Conservation (phyloP, 179 eudicot genomes). For the Beta macrorhiza region DNA sequence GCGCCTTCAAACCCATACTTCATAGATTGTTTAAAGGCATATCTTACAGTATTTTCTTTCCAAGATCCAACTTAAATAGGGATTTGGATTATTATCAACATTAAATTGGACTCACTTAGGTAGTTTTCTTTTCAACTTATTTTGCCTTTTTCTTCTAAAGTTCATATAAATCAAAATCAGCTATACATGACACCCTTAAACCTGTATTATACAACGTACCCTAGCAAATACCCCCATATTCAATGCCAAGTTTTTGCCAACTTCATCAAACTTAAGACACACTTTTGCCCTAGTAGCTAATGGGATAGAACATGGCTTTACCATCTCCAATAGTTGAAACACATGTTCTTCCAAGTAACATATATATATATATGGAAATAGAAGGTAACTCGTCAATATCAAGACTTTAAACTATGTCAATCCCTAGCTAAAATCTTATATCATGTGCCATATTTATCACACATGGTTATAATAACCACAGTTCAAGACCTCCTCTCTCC, state of each 20-base stretch:
- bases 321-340: neutral
- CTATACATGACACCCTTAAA: no score
- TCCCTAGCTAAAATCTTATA: neutral
- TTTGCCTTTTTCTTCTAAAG: no score
- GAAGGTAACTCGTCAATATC: no score
- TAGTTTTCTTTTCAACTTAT: no score
- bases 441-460: neutral
- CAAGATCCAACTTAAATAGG: no score
- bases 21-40: neutral
- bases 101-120: neutral
- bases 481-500: neutral
- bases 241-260: neutral
- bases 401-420: neutral
- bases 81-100: neutral
- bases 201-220: neutral
- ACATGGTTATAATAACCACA: no score
- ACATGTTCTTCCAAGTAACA: neutral
- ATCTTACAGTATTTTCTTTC: neutral
- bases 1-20: neutral
- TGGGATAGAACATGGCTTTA: neutral
- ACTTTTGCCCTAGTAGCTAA: neutral
- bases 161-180: no score
- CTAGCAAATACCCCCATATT: neutral
- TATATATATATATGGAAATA: neutral
- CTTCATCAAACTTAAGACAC: neutral